phyloP scores from a whole-genome alignment of 1,139 yeast species.

The Debaryomyces psychrophilus region DNA sequence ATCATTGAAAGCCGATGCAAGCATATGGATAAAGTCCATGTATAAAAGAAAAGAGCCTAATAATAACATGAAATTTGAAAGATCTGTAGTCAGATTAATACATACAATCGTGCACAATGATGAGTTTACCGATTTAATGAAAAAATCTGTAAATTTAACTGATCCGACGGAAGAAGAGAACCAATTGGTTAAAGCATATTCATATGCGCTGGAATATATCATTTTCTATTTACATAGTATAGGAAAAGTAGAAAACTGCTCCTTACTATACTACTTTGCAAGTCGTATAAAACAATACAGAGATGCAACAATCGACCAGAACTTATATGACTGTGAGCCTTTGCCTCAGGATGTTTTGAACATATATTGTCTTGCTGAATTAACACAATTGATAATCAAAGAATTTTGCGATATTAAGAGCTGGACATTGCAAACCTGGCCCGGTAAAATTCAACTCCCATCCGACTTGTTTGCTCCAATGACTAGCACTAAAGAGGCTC shows the following conservation, averaged over 20 bases:
- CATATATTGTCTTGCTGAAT: slow-evolving; percentile 71
- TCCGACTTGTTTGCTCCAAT: slow-evolving; percentile 66
- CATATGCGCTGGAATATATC: slow-evolving; percentile 61
- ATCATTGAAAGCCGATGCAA: slow-evolving; percentile 51
- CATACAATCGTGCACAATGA: slow-evolving; percentile 78
- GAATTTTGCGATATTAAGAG: slow-evolving; percentile 57
- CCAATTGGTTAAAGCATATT: slow-evolving; percentile 40
- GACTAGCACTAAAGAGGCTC: slow-evolving; percentile 48
- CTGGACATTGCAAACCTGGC: slow-evolving; percentile 82
- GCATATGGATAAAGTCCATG: slow-evolving; percentile 75
- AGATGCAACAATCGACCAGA: slow-evolving; percentile 53
- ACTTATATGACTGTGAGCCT: slow-evolving; percentile 33
- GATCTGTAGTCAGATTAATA: slow-evolving; percentile 65
- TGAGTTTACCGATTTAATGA: slow-evolving; percentile 54
- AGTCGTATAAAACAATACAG: slow-evolving; percentile 80
- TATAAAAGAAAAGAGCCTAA: slow-evolving; percentile 47
- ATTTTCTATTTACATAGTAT: slow-evolving; percentile 62
- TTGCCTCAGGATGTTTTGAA: slow-evolving; percentile 34
- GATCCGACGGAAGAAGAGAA: slow-evolving; percentile 23
- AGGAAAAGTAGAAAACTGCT: slow-evolving; percentile 67
- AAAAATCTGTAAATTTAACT: slow-evolving; percentile 20
- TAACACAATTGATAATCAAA: slow-evolving; percentile 67
- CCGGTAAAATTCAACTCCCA: slow-evolving; percentile 72
- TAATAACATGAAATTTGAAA: slow-evolving; percentile 57
- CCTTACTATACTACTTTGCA: slow-evolving; percentile 73